Base-by-base conservation (phyloP, 768 basidiomycete species). In the Coprinopsis cinerea region DNA sequence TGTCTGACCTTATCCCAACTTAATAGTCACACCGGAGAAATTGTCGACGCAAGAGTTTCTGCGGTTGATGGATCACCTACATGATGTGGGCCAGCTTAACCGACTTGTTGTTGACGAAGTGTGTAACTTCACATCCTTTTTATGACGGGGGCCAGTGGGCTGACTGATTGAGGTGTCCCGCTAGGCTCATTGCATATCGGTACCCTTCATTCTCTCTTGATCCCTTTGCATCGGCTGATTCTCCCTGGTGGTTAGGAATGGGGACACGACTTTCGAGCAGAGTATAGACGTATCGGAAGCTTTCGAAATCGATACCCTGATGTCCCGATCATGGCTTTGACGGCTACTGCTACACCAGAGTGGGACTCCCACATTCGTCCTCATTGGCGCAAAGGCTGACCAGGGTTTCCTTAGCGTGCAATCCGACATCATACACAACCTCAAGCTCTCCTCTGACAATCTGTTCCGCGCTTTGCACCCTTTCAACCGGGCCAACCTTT, bases 301-400 rank as follows among this genome's bases (percentile, higher is more conserved):
- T 87, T 93, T 61, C 78, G 90, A 1, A 70, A 77, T 30, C 72
- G 70, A 24, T 91, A 83, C 58, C 75, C 76, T 1, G 69, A 74
- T 49, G 77, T 92, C 3, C 90, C 91, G 0, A 83, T 93, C 56
- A 92, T 91, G 87, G 90, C 90, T 2, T 65, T 92, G 32, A 92
- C 89, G 1, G 89, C 90, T 1, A 89, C 86, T 13, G 89, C 90
- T 2, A 92, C 90, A 4, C 64, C 79, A 36, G 64, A 66, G 87
- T 88, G 63, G 23, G 77, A 63, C 11, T 18, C 18, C 42, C 1
- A 20, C 13, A 36, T n/a, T 17, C 40, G 1, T 22, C 14, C 7
- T 18, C 17, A 4, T 20, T 13, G 20, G 14, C n/a, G 22, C 9
- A 9, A 5, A 34, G 22, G 27, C 13, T 24, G 37, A 41, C 44